phyloP scores from a whole-genome alignment of 768 basidiomycete species.

The Clavulina sp. region DNA sequence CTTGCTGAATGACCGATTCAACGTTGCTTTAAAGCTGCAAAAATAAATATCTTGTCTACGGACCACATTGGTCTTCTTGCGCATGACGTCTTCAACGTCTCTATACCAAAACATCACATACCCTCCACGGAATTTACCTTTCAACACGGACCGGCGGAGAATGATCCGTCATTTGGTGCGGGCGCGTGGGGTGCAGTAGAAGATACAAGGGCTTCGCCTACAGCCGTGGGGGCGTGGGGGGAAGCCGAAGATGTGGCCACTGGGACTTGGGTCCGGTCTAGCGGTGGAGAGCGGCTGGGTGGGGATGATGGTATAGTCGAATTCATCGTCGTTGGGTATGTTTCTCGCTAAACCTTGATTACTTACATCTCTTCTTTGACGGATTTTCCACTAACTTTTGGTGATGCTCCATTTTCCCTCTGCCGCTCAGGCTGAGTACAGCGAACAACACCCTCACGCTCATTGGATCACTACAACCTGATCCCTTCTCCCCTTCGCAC shows the following conservation, averaged over 20 bases:
- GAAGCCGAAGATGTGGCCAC: conserved; percentile 25
- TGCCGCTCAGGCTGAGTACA: conserved; percentile 45
- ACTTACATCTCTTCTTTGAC: background rate
- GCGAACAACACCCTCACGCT: conserved; percentile 90
- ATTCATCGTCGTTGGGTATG: conserved; percentile 81
- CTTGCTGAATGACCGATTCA: conserved; percentile 1
- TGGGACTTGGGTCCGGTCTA: conserved; percentile 65
- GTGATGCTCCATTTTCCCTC: background rate
- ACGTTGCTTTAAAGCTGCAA: conserved; percentile 38
- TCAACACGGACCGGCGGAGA: conserved; percentile 68
- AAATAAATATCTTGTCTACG: conserved; percentile 73
- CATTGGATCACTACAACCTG: conserved; percentile 60
- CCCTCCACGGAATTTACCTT: conserved; percentile 67
- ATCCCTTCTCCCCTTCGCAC: conserved; percentile 16
- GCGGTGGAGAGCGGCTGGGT: conserved; percentile 53
- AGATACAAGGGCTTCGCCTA: conserved; percentile 13
- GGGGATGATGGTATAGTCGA: conserved; percentile 46
- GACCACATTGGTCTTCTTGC: conserved; percentile 84
- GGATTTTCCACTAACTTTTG: too few relatives aligned
- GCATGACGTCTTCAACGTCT: conserved; percentile 86
- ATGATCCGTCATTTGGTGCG: conserved; percentile 54
- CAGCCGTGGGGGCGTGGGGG: conserved; percentile 14
- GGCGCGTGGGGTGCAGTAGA: conserved; percentile 11
- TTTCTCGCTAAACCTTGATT: conserved; percentile 6
- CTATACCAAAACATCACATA: conserved; percentile 85